These are phyloP conservation scores for Pseudogymnoascus sp. DNA, from an alignment of 2,329 filamentous ascomycete genomes.

Conservation along the genomic window DNA sequence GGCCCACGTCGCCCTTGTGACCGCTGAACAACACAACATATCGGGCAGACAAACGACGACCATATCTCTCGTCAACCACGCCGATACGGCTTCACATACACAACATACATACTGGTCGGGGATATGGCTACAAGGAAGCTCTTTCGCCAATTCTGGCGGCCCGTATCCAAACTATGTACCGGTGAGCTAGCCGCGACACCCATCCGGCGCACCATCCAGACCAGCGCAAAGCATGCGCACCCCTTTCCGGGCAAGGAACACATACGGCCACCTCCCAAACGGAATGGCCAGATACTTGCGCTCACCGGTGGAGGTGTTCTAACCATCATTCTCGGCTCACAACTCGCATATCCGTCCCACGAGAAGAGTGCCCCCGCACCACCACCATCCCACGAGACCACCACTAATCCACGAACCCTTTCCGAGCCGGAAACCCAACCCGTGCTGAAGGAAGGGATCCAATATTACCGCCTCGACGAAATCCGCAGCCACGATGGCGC, in stretches of 20 bases:
- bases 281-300: neutral
- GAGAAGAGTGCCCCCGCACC: neutral
- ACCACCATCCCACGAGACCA: neutral
- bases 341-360: neutral
- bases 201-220: neutral
- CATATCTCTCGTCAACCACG: neutral
- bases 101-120: neutral
- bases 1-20: neutral
- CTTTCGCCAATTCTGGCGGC: neutral
- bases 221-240: neutral
- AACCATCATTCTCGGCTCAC: neutral
- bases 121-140: neutral
- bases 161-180: neutral
- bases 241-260: neutral
- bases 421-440: neutral
- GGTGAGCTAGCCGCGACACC: neutral
- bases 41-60: neutral
- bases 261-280: neutral
- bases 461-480: slow-evolving; percentile 36
- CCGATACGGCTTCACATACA: neutral
- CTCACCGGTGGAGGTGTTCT: neutral
- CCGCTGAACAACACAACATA: neutral
- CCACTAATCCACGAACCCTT: neutral
- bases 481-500: slow-evolving; percentile 45
- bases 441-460: neutral